Evolutionary conservation across 805 yeast species (phyloP).

Genomic region (Pichia eremophila): DNA sequence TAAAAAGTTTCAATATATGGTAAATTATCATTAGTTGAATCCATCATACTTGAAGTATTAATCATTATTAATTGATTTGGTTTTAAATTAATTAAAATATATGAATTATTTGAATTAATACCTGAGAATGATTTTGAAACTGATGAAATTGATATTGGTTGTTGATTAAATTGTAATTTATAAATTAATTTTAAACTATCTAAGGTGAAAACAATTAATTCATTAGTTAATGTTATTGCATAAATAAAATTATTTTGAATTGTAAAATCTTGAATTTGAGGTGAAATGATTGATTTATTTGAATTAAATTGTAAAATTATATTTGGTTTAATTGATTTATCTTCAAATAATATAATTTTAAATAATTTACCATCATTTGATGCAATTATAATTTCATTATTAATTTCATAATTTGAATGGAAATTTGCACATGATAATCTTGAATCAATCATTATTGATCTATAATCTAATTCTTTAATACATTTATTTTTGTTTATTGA

Average conservation of each 20-base stretch:
- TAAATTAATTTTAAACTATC: conserved; percentile 6
- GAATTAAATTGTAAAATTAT: not conserved
- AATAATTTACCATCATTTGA: conserved; percentile 12
- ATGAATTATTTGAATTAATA: not conserved
- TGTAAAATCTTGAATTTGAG: conserved; percentile 11
- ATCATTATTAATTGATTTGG: conserved; percentile 7
- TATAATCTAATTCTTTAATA: conserved; percentile 4
- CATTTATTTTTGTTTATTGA: conserved; percentile 6
- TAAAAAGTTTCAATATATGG: conserved; percentile 11
- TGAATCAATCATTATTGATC: conserved; percentile 1
- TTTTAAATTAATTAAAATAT: conserved; percentile 9
- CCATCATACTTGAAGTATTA: conserved; percentile 5
- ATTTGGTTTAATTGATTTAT: not conserved
- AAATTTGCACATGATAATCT: conserved; percentile 10
- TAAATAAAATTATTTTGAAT: conserved; percentile 8
- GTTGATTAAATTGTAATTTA: conserved; percentile 3
- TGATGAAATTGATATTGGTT: conserved; percentile 8
- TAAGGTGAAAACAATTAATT: conserved; percentile 8
- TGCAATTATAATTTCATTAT: conserved; percentile 8
- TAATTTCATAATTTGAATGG: conserved; percentile 2
- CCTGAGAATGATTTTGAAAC: conserved; percentile 5
- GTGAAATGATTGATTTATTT: conserved; percentile 5
- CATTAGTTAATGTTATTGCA: conserved; percentile 9
- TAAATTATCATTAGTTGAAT: not conserved
- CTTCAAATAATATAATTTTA: not conserved